Evolutionary conservation across 257 asterid genomes (phyloP).

Genomic region (Scutellaria barbata): DNA sequence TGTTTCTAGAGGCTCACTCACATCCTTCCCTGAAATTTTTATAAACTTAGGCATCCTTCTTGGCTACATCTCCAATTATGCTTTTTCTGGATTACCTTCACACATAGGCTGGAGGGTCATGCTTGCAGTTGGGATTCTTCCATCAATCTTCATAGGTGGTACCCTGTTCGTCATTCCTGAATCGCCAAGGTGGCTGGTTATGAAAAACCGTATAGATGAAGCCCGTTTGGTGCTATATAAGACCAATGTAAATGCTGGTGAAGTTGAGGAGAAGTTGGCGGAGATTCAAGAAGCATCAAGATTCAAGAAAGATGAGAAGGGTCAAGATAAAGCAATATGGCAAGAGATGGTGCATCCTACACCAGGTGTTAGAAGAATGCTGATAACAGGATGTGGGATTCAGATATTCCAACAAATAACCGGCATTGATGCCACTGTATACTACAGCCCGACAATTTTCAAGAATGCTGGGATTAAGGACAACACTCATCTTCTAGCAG

Average conservation of each 20-base stretch:
- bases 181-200: conserved; percentile 72
- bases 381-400: conserved; percentile 67
- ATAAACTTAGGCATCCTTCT: conserved; percentile 63
- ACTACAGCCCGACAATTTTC: conserved; percentile 65
- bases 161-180: conserved; percentile 63
- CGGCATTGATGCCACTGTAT: conserved; percentile 72
- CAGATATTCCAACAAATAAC: conserved; percentile 68
- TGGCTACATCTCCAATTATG: conserved; percentile 69
- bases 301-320: conserved; percentile 35
- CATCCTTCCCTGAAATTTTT: conserved; percentile 73
- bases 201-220: conserved; percentile 57
- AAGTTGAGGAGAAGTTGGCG: conserved; percentile 59
- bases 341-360: conserved; percentile 57
- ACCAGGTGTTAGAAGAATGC: conserved; percentile 59
- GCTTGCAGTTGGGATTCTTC: conserved; percentile 70
- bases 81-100: conserved; percentile 59
- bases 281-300: conserved; percentile 65
- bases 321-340: conserved; percentile 56
- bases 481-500: conserved; percentile 53
- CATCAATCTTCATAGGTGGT: conserved; percentile 53
- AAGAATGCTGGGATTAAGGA: conserved; percentile 56
- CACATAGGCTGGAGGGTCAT: conserved; percentile 69
- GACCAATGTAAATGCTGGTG: conserved; percentile 47
- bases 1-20: conserved; percentile 55
- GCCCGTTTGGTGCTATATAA: conserved; percentile 56